These are phyloP conservation scores for Trypanosoma caninum DNA, from an alignment of 208 protist species.

Conservation along the genomic window DNA sequence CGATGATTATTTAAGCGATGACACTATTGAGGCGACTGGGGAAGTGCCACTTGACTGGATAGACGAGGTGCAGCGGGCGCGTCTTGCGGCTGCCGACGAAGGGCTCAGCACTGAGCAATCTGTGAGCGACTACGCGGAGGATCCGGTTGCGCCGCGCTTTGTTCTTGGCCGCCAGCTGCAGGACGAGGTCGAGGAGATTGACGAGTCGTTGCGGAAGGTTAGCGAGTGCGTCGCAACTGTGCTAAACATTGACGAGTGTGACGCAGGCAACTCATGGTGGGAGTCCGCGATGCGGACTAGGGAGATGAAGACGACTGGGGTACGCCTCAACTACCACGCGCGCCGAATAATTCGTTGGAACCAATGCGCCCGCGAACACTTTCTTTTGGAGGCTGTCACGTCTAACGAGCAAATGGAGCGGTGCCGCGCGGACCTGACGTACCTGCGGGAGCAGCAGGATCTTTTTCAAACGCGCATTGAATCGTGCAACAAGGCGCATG, in stretches of 20 bases:
- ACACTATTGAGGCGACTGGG: too few species aligned
- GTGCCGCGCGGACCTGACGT: slow-evolving; percentile 43
- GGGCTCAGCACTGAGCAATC: slow-evolving; percentile 55
- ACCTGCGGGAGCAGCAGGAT: slow-evolving; percentile 47
- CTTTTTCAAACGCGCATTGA: slow-evolving; percentile 36
- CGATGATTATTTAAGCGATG: too few species aligned
- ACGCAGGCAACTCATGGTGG: slow-evolving; percentile 54
- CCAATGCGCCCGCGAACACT: slow-evolving; percentile 45
- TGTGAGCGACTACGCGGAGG: slow-evolving; percentile 67
- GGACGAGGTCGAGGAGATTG: slow-evolving; percentile 26
- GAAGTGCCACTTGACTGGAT: too few species aligned
- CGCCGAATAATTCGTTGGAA: slow-evolving; percentile 41
- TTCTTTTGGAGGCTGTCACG: slow-evolving; percentile 50
- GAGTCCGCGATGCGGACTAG: slow-evolving; percentile 64
- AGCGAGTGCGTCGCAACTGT: slow-evolving; percentile 25
- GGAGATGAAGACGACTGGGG: slow-evolving; percentile 56
- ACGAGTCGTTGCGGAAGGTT: slow-evolving; percentile 34
- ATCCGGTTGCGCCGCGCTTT: slow-evolving; percentile 36
- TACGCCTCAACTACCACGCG: slow-evolving; percentile 73
- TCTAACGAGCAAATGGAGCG: slow-evolving; percentile 49
- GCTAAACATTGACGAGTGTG: slow-evolving; percentile 19
- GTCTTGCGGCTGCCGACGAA: slow-evolving; percentile 69
- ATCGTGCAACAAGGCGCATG: slow-evolving; percentile 1
- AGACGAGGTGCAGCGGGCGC: slow-evolving; percentile 39
- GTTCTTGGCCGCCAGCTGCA: slow-evolving; percentile 20